Evolutionary conservation across 352 stramenopile species (phyloP), one percentile per base, ranked within the genome.

Genomic region (Phytophthora palmivora): DNA sequence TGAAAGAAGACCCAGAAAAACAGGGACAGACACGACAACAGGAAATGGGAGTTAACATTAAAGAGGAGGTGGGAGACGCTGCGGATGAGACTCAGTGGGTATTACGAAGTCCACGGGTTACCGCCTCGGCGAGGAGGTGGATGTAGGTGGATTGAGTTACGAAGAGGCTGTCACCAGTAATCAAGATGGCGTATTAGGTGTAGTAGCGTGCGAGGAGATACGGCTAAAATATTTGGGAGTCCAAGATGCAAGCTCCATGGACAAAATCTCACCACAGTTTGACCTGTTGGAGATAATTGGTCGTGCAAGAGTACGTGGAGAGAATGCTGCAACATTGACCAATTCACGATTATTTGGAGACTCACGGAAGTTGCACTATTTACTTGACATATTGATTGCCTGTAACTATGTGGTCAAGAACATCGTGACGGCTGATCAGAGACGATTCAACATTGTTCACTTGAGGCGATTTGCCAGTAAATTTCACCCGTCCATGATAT

Each of bases 391-490:
- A 55, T 60, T 95, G n/a, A 73, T 94, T 38, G 79, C 58, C 26
- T 65, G 62, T 16, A 79, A 77, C 8, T 82, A 82, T 38, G 72
- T 91, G 21, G 72, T 76, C 15, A 95, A 95, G 55, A 91, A 92
- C 43, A 94, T 94, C 34, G 71, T 95, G 37, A 85, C 74, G 6
- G 65, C 83, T 21, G 70, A 90, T 10, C 77, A 84, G 15, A 73
- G 72, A 44, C 77, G 87, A 21, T 95, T 94, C 70, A 95, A 94
- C 28, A 91, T 93, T 14, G 59, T 95, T 30, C 84, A 95, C 34
- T 69, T 95, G 39, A 72, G 68, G 41, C 81, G 84, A 6, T 92
- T 94, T 54, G 74, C 73, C 5, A 54, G 33, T 32, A 72, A 75
- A 30, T 93, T 93, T 54, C 76, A 89, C 47, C 78, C 84, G 26